Evolutionary conservation across 2,329 filamentous ascomycete genomes (phyloP).

Genomic region (Bertia moriformis): DNA sequence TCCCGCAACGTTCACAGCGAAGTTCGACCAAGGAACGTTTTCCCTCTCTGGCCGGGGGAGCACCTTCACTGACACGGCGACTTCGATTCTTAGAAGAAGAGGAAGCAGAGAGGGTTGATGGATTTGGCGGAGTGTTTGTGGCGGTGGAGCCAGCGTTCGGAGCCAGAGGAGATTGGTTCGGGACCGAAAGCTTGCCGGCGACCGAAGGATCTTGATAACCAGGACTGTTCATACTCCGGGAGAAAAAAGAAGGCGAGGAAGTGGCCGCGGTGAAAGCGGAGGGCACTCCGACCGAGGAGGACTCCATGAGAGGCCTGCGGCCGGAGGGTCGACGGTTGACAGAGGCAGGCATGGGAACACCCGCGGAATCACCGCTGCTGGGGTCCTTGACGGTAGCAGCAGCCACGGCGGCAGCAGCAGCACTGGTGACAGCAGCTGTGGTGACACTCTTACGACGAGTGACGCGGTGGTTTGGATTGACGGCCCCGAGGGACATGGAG

Average conservation of each 20-base stretch:
- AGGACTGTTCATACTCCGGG: constrained; percentile 1
- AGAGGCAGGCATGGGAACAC: constrained; percentile 18
- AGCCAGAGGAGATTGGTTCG: too few species aligned
- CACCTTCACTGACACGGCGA: constrained; percentile 49
- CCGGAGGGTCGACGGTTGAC: constrained; percentile 17
- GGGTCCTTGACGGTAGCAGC: constrained; percentile 24
- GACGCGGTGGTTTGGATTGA: constrained; percentile 43
- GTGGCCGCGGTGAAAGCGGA: neutral
- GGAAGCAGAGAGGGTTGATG: too few species aligned
- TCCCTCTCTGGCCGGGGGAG: constrained; percentile 39
- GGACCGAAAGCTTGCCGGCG: constrained; percentile 13
- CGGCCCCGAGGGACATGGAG: constrained; percentile 39
- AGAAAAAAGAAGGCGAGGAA: neutral
- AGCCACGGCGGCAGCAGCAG: constrained; percentile 36
- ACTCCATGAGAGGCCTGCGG: neutral
- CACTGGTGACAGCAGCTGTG: constrained; percentile 33
- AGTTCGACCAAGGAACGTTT: constrained; percentile 44
- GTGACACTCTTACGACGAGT: constrained; percentile 53
- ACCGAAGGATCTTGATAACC: neutral
- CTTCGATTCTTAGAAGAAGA: constrained; percentile 26
- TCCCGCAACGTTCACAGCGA: constrained; percentile 55
- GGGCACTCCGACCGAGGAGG: neutral
- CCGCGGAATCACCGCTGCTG: constrained; percentile 19
- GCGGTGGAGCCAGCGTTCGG: constrained; percentile 7
- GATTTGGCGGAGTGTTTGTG: constrained; percentile 22